Evolutionary conservation across 371 early-diverging fungal species (phyloP).

Genomic region (Actinomortierella wolfii): DNA sequence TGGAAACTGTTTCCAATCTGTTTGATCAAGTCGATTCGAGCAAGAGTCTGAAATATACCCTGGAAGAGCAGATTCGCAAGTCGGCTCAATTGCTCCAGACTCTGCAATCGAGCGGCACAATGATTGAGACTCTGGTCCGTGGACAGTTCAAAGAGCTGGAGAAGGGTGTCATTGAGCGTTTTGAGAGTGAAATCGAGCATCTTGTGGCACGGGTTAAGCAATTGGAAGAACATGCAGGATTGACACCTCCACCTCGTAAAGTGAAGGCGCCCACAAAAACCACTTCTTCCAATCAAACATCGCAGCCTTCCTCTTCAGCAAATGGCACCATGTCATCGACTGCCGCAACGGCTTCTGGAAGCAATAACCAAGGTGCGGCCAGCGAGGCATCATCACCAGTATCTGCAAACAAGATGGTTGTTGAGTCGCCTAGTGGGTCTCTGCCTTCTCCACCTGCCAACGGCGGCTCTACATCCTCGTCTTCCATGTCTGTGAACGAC

Average conservation of each 20-base stretch:
- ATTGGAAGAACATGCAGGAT: constrained; percentile 33
- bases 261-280: constrained; percentile 10
- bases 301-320: constrained; percentile 4
- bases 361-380: constrained; percentile 9
- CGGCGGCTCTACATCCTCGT: not conserved
- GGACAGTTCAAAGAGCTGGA: constrained; percentile 78
- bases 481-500: constrained; percentile 20
- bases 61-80: constrained; percentile 79
- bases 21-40: constrained; percentile 66
- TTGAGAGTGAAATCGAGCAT: constrained; percentile 35
- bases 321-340: constrained; percentile 21
- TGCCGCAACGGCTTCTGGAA: constrained; percentile 8
- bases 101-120: constrained; percentile 70
- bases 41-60: constrained; percentile 59
- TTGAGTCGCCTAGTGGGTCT: constrained; percentile 1
- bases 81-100: constrained; percentile 79
- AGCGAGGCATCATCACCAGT: constrained; percentile 4
- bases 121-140: constrained; percentile 78
- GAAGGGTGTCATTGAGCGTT: constrained; percentile 53
- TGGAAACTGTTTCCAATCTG: constrained; percentile 62
- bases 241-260: constrained; percentile 30
- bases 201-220: constrained; percentile 18
- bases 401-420: constrained; percentile 9
- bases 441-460: constrained; percentile 4
- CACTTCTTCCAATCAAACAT: not conserved